phyloP scores from a whole-genome alignment of 768 basidiomycete species.

The Kwoniella europaea region DNA sequence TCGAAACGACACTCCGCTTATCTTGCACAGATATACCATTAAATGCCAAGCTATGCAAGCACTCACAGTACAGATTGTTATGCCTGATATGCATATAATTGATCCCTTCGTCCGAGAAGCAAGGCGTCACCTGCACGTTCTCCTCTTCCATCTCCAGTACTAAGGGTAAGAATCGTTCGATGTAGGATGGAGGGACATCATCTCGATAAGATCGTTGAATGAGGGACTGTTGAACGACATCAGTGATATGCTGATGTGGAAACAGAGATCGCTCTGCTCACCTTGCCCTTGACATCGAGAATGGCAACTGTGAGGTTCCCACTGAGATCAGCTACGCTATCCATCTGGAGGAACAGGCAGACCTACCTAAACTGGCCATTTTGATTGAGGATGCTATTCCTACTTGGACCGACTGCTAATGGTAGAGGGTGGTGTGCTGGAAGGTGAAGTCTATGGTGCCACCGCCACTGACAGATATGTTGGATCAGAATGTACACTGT shows the following conservation, averaged over 20 bases:
- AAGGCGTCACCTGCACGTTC: constrained; percentile 91
- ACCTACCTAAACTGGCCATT: constrained; percentile 37
- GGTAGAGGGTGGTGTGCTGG: too few species aligned
- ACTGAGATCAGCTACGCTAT: not conserved
- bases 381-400: not conserved
- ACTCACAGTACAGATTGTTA: constrained; percentile 92
- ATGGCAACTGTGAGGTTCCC: constrained; percentile 69
- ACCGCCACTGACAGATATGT: too few species aligned
- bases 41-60: not conserved
- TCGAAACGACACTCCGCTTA: not conserved
- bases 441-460: too few species aligned
- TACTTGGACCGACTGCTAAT: too few species aligned
- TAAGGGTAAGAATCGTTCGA: constrained; percentile 92
- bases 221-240: constrained; percentile 64
- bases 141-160: constrained; percentile 97
- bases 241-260: not conserved
- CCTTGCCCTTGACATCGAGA: constrained; percentile 95
- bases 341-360: too few species aligned
- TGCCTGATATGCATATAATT: constrained; percentile 99
- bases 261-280: constrained; percentile 22
- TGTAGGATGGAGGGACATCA: constrained; percentile 84
- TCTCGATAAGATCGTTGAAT: constrained; percentile 97
- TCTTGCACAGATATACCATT: not conserved
- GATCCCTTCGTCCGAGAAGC: constrained; percentile 91
- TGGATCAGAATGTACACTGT: too few species aligned